Evolutionary conservation across 768 basidiomycete genomes (phyloP).

Genomic region (Lentinula lateritia): DNA sequence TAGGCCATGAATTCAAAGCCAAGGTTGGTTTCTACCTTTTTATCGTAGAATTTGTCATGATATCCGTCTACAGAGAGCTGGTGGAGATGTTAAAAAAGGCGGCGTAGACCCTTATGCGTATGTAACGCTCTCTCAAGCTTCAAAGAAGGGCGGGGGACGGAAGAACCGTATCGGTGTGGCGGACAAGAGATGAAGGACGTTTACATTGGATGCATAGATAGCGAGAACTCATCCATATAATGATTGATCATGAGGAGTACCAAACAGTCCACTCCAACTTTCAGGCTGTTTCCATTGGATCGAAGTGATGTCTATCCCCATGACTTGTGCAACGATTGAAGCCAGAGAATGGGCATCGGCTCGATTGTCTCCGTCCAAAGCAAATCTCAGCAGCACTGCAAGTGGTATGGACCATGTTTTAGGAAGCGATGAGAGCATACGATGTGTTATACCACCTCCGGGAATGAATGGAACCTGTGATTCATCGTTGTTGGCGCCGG

Average conservation of each 20-base stretch:
- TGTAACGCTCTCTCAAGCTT: constrained; percentile 75
- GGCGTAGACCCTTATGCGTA: constrained; percentile 93
- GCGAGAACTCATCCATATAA: constrained; percentile 47
- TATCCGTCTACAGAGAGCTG: constrained; percentile 64
- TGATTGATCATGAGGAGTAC: constrained; percentile 66
- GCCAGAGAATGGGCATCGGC: constrained; percentile 64
- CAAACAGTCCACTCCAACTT: constrained; percentile 71
- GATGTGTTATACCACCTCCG: constrained; percentile 67
- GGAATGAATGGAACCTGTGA: constrained; percentile 65
- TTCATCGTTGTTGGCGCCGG: constrained; percentile 18
- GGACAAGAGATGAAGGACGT: constrained; percentile 33
- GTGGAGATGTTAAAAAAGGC: constrained; percentile 87
- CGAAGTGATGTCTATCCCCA: constrained; percentile 30
- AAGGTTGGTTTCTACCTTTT: constrained; percentile 54
- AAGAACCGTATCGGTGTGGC: constrained; percentile 50
- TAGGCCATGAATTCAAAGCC: constrained; percentile 92
- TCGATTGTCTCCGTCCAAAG: constrained; percentile 79
- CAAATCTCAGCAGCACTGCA: constrained; percentile 65
- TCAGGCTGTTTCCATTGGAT: constrained; percentile 56
- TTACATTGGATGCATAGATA: constrained; percentile 6
- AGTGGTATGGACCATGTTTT: constrained; percentile 45
- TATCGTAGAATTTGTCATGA: constrained; percentile 2
- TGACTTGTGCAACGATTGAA: constrained; percentile 40
- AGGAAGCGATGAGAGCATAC: constrained; percentile 57
- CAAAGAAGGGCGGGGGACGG: constrained; percentile 50